Evolutionary conservation across 495 filamentous ascomycete species (phyloP), one percentile per base, ranked within the genome.

Genomic region (Annulohypoxylon stygium): DNA sequence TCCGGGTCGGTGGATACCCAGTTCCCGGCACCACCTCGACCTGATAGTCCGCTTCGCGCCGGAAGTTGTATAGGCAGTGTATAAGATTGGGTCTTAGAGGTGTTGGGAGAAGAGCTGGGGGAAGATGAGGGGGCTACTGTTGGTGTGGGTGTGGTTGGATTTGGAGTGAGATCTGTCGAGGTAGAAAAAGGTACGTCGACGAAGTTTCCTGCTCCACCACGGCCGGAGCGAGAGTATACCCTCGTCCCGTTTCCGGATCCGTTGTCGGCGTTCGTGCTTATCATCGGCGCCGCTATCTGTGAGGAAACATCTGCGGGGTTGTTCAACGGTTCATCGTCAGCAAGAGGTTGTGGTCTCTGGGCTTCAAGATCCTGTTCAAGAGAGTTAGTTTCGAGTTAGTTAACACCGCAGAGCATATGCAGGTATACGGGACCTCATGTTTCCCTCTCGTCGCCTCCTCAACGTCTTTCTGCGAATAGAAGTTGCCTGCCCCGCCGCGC

Each of bases 401-500:
- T 6, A 7, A 50, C 6, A 18, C 11, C 4, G 39, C 4, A 3
- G 12, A 20, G 10, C 23, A 26, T 30, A 16, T 8, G 25, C 48
- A 48, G 47, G 43, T 39, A 23, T 55, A 77, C 78, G 54, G 20
- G 55, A 82, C 78, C 65, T 78, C 72, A 37, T 67, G 20, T 11
- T 60, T 61, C 10, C 34, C 53, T 65, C 82, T 82, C 61, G 74
- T 73, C 45, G 76, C 83, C 41, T 87, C 85, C 39, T 86, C 80
- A 36, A 87, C 69, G 61, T 89, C 85, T 73, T 85, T 81, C 61
- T 86, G 81, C 74, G 80, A 83, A 61, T 86, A 85, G 76, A 87
- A 90, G 77, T 92, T 91, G 37, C 89, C 90, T 1, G 89, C 89
- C 39, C 90, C 90, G 36, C 90, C 90, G 34, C 90, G 83, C 53